Evolutionary conservation across 768 basidiomycete genomes (phyloP).

Genomic region (Pseudohyphozyma bogoriensis): DNA sequence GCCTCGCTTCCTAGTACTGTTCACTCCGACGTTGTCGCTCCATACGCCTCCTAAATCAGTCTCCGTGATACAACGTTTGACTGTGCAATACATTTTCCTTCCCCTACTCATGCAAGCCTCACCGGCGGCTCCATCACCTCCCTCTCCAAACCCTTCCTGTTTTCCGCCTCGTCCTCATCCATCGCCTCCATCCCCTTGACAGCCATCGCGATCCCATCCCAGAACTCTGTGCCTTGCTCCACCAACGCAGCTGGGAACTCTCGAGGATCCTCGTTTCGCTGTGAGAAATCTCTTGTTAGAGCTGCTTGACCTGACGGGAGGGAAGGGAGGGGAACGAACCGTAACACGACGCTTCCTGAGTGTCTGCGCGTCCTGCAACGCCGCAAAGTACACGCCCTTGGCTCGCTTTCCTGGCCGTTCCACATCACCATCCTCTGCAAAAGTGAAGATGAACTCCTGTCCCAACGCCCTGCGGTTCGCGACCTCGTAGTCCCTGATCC

Average conservation of each 20-base stretch:
- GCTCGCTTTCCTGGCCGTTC: conserved; percentile 4
- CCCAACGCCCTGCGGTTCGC: neutral
- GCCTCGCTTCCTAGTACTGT: no score
- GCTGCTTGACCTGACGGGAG: neutral
- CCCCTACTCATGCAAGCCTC: no score
- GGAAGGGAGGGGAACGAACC: conserved; percentile 5
- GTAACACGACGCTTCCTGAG: conserved; percentile 23
- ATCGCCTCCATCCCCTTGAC: neutral
- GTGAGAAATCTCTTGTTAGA: neutral
- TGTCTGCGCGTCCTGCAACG: neutral
- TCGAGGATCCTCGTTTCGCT: conserved; percentile 16
- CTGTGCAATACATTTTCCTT: no score
- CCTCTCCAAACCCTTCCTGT: neutral
- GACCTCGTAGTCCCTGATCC: conserved; percentile 27
- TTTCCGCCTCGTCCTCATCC: neutral
- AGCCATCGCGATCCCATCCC: conserved; percentile 20
- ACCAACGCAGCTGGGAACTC: neutral
- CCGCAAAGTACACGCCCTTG: conserved; percentile 26
- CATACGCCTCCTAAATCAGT: no score
- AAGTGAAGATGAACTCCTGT: conserved; percentile 22
- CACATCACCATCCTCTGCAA: conserved; percentile 10
- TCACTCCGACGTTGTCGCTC: no score
- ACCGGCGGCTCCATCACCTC: no score
- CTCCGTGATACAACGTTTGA: no score
- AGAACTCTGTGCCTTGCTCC: conserved; percentile 11